Conservation (phyloP, 352 stramenopile species). For the Phytophthora idaei region DNA sequence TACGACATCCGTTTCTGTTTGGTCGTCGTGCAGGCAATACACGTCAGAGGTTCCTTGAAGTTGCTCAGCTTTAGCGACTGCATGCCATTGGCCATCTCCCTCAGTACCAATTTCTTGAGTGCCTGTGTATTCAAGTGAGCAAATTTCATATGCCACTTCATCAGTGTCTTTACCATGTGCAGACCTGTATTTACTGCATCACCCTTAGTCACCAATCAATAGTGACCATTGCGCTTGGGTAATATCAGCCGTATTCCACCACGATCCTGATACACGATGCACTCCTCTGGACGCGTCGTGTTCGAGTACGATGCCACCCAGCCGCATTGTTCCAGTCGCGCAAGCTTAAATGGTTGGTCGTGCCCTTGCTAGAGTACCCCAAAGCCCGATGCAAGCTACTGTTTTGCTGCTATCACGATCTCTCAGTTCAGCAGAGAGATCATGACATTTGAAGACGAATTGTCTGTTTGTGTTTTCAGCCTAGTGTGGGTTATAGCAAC, state of each 20-base stretch:
- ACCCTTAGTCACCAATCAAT: not conserved
- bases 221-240: not conserved
- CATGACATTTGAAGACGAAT: not conserved
- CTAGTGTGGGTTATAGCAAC: not conserved
- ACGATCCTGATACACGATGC: not conserved
- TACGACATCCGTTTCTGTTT: not conserved
- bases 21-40: not conserved
- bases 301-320: not conserved
- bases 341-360: not conserved
- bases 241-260: not conserved
- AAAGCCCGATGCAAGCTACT: not conserved
- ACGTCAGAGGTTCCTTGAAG: not conserved
- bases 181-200: not conserved
- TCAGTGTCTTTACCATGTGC: not conserved
- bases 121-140: not conserved
- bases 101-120: not conserved
- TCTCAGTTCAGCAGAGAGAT: not conserved
- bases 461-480: not conserved
- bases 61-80: not conserved
- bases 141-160: not conserved
- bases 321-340: not conserved
- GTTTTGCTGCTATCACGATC: constrained; percentile 2
- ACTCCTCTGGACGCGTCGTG: not conserved
- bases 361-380: not conserved
- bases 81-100: not conserved